These are phyloP conservation scores for Isochrysis galbana DNA, from an alignment of 78 protist genomes.

Conservation along the genomic window DNA sequence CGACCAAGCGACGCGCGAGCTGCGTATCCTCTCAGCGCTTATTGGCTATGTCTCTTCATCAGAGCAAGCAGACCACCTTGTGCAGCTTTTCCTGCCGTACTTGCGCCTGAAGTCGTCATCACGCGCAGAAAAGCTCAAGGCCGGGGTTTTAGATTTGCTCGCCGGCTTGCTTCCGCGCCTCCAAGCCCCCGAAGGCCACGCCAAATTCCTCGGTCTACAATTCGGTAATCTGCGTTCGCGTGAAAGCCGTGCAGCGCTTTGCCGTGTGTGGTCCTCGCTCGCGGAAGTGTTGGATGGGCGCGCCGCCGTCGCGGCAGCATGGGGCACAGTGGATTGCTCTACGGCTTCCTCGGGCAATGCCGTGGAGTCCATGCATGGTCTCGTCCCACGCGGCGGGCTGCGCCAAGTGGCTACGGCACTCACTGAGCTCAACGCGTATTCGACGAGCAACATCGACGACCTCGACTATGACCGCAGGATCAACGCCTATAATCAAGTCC, in stretches of 20 bases:
- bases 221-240: background rate
- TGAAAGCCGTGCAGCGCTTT: background rate
- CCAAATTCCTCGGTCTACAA: background rate
- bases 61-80: background rate
- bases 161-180: background rate
- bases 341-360: background rate
- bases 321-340: background rate
- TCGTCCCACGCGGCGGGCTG: background rate
- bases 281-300: background rate
- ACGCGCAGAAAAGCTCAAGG: background rate
- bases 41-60: background rate
- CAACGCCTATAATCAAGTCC: background rate
- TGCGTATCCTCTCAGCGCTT: background rate
- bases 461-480: background rate
- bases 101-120: background rate
- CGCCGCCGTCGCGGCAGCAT: background rate
- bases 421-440: background rate
- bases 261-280: background rate
- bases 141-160: background rate
- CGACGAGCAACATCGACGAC: background rate
- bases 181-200: background rate
- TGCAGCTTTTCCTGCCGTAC: slow-evolving; percentile 18
- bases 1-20: slow-evolving; percentile 1
- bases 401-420: background rate
- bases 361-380: too few species aligned